Conservation (phyloP, 805 yeast species). For the Spathaspora arborariae region DNA sequence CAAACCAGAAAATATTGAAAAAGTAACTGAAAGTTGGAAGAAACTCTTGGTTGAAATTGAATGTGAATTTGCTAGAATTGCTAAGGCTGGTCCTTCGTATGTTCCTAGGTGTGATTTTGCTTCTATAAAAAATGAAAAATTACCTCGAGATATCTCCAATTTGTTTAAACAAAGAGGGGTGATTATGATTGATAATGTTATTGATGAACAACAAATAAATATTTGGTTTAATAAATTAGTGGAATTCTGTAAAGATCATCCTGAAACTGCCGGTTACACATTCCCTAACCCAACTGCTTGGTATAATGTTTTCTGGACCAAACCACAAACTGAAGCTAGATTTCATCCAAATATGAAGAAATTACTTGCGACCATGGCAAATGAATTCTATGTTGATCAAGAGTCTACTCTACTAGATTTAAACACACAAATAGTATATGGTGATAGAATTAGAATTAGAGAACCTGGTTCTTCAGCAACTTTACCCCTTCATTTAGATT, state of each 20-base stretch:
- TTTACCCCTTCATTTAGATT: constrained; percentile 38
- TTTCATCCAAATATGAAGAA: constrained; percentile 30
- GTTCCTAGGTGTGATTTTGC: constrained; percentile 21
- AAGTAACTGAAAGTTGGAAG: constrained; percentile 26
- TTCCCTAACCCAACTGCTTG: constrained; percentile 27
- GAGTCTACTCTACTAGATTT: constrained; percentile 22
- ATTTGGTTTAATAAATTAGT: constrained; percentile 14
- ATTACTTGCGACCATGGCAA: constrained; percentile 20
- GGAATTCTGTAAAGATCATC: constrained; percentile 18
- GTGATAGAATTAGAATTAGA: constrained; percentile 40
- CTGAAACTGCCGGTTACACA: constrained; percentile 22
- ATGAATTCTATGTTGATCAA: constrained; percentile 12
- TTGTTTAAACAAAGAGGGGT: constrained; percentile 14
- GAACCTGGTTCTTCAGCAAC: constrained; percentile 31
- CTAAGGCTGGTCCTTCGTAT: constrained; percentile 15
- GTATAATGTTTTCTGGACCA: constrained; percentile 38
- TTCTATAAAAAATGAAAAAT: constrained; percentile 12
- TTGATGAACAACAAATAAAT: constrained; percentile 13
- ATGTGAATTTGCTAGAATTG: constrained; percentile 15
- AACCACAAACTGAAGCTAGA: constrained; percentile 35
- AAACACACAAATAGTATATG: constrained; percentile 32
- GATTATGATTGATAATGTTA: constrained; percentile 14
- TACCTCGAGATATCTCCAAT: constrained; percentile 8
- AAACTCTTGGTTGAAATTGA: constrained; percentile 21
- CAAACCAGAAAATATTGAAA: constrained; percentile 20